phyloP scores from a whole-genome alignment of 768 basidiomycete genomes.

The Auricularia sp. region DNA sequence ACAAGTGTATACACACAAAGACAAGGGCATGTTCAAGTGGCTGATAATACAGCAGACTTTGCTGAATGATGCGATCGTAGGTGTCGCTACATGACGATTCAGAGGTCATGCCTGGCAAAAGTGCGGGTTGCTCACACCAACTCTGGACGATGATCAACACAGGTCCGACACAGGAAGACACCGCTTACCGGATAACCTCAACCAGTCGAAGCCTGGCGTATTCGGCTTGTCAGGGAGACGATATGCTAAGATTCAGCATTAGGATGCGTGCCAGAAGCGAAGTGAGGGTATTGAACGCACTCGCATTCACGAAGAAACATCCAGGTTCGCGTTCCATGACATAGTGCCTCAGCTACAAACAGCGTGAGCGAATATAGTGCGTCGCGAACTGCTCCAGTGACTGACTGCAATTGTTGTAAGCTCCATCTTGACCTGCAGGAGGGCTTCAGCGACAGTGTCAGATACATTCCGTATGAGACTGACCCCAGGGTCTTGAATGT shows the following conservation, averaged over 20 bases:
- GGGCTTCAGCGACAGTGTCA: not conserved
- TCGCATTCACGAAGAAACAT: not conserved
- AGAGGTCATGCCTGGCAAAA: not conserved
- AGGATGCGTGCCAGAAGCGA: not conserved
- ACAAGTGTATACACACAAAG: not conserved
- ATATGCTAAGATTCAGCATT: not conserved
- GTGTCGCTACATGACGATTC: not conserved
- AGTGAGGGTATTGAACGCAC: not conserved
- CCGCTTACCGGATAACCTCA: not conserved
- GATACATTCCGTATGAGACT: not conserved
- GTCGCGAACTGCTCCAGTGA: not conserved
- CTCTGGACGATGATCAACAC: not conserved
- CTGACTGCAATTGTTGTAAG: not conserved
- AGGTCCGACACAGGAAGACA: too few species aligned
- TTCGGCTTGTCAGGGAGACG: not conserved
- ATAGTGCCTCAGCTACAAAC: not conserved
- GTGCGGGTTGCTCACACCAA: not conserved
- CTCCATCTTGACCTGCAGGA: not conserved
- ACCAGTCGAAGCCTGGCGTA: conserved; percentile 1
- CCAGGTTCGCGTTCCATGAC: not conserved
- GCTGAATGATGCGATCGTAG: not conserved
- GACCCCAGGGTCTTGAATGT: not conserved
- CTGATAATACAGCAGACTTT: not conserved
- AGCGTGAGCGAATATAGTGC: not conserved
- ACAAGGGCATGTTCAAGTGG: not conserved